Conservation (phyloP, 106 monocot genomes). For the Allium cepa region DNA sequence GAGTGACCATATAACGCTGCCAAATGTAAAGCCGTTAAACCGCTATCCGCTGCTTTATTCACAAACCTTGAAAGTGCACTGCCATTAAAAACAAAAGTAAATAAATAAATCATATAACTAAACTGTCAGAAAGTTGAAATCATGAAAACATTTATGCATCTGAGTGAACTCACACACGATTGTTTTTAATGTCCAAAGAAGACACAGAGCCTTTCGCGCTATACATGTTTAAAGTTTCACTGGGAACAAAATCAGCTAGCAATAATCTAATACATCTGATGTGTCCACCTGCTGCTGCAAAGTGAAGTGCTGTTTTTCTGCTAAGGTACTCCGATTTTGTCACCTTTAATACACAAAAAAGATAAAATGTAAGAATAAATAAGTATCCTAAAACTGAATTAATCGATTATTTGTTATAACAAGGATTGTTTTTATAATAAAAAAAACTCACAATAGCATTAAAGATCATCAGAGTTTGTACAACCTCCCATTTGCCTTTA, state of each 20-base stretch:
- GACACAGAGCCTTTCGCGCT: slow-evolving; percentile 11
- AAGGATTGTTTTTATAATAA: neutral
- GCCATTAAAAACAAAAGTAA: neutral
- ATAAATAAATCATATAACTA: neutral
- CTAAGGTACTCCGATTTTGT: slow-evolving; percentile 13
- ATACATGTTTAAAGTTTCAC: neutral
- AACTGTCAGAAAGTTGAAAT: neutral
- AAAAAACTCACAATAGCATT: slow-evolving; percentile 7
- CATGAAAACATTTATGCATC: neutral
- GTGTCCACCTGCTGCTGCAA: slow-evolving; percentile 16
- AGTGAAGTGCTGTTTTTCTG: slow-evolving; percentile 17
- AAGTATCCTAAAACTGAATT: too few species aligned
- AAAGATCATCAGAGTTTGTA: slow-evolving; percentile 14
- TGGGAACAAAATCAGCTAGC: slow-evolving; percentile 15
- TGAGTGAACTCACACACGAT: slow-evolving; percentile 14
- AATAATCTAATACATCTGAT: slow-evolving; percentile 18
- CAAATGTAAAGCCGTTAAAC: slow-evolving; percentile 79
- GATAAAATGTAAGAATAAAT: too few species aligned
- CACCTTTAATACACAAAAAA: slow-evolving; percentile 10
- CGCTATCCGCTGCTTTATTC: slow-evolving; percentile 63
- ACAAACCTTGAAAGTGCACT: slow-evolving; percentile 57
- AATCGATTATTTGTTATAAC: neutral
- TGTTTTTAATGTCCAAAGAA: slow-evolving; percentile 14
- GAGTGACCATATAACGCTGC: slow-evolving; percentile 59
- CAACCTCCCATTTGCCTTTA: slow-evolving; percentile 16